Conservation (phyloP, 352 stramenopile genomes). For the Phytophthora pistaciae region DNA sequence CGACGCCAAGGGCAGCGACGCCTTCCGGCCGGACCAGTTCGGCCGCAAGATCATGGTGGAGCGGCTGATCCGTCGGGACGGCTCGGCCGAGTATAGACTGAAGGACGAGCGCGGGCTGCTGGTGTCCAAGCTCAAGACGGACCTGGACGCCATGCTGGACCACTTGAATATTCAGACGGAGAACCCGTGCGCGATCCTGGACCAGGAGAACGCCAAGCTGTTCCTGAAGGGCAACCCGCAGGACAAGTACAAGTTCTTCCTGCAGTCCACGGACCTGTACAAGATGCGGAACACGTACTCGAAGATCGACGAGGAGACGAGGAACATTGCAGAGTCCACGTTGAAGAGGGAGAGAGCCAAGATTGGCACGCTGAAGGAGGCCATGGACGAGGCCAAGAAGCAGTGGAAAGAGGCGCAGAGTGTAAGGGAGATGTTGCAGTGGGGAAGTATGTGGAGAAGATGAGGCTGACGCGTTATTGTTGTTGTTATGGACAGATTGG, state of each 20-base stretch:
- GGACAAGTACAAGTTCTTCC: constrained; percentile 98
- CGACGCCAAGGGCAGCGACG: constrained; percentile 86
- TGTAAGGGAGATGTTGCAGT: constrained; percentile 25
- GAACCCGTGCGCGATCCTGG: constrained; percentile 97
- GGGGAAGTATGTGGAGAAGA: too few relatives aligned
- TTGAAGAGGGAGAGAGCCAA: constrained; percentile 76
- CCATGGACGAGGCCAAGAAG: constrained; percentile 71
- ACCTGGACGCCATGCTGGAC: constrained; percentile 95
- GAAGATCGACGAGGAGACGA: constrained; percentile 88
- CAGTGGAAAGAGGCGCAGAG: constrained; percentile 84
- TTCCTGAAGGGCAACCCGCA: constrained; percentile 95
- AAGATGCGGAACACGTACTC: constrained; percentile 90
- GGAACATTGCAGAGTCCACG: constrained; percentile 66
- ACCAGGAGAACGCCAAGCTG: constrained; percentile 98
- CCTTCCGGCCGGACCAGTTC: constrained; percentile 93
- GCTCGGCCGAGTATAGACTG: constrained; percentile 76
- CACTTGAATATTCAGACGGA: constrained; percentile 96
- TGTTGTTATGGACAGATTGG: constrained; percentile 54
- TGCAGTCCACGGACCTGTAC: constrained; percentile 97
- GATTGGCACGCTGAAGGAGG: constrained; percentile 59
- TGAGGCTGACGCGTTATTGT: background rate
- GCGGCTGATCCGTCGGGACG: constrained; percentile 89
- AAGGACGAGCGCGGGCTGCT: constrained; percentile 70
- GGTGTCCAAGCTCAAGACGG: constrained; percentile 90
- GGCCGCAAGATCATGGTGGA: constrained; percentile 96